Evolutionary conservation across 2,329 filamentous ascomycete species (phyloP), one percentile per base, ranked within the genome.

Genomic region (Allantophomopsis cytisporea): DNA sequence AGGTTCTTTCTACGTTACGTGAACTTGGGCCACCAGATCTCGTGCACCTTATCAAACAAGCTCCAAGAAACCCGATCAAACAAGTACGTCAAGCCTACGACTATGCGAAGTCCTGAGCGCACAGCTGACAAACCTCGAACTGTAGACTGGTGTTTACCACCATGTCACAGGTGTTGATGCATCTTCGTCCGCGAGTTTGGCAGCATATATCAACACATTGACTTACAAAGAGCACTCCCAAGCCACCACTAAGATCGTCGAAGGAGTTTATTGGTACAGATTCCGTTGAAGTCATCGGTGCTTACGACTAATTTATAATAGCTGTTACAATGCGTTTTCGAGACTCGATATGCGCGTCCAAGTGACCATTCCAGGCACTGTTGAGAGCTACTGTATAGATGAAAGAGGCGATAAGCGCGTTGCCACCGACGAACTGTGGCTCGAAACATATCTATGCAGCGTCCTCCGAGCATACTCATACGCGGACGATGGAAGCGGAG

Each of bases 321-420:
- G 71, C 64, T 98, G 91, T 63, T 98, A 98, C 71, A 98, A 98
- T 84, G 91, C 91, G 48, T 95, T 98, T 61, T 96, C 91, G 5
- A 77, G 93, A 47, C 72, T 96, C 39, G 91, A 98, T 56, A 98
- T 98, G 91, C 86, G 91, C 44, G 89, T 98, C 11, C 88, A 96
- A 56, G 89, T 98, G 43, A 89, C 88, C 47, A 96, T 98, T 47
- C 91, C 91, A 14, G 91, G 91, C 44, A 91, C 84, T 8, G 86
- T 98, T 39, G 89, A 98, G 60, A 93, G 86, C 61, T 96, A 95
- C 59, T 96, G 89, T 59, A 83, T 98, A 42, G 89, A 98, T 59
- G 91, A 98, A 63, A 79, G 88, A 53, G 91, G 91, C 48, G 89
- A 95, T 59, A 94, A 94, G 66, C 77, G 87, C 48, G 83, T 91